Evolutionary conservation across 108 stramenopile genomes (phyloP).

Genomic region (Cyclotella cryptica): DNA sequence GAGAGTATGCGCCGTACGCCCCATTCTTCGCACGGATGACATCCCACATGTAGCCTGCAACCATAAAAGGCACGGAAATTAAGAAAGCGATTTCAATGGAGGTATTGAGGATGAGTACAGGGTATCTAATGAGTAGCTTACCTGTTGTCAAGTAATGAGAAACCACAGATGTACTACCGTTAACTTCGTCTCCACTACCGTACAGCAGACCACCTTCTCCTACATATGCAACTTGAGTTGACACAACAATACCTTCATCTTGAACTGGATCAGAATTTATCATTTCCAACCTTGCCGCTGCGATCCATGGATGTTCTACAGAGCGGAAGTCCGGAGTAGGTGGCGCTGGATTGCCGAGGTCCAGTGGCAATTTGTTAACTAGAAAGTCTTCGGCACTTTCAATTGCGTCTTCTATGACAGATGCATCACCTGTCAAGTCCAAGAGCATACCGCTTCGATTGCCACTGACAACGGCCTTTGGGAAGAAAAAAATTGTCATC

Average conservation of each 20-base stretch:
- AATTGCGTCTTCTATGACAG: constrained; percentile 54
- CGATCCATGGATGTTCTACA: constrained; percentile 71
- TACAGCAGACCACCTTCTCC: constrained; percentile 87
- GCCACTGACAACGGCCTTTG: constrained; percentile 59
- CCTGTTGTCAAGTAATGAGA: constrained; percentile 74
- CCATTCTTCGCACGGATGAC: constrained; percentile 85
- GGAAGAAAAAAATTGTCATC: not conserved
- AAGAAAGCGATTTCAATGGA: not conserved
- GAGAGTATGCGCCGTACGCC: constrained; percentile 87
- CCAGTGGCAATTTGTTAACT: constrained; percentile 50
- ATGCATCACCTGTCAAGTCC: constrained; percentile 85
- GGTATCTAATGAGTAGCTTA: not conserved
- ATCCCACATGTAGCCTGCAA: constrained; percentile 79
- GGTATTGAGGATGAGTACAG: not conserved
- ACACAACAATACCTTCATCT: constrained; percentile 80
- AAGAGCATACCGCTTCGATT: constrained; percentile 77
- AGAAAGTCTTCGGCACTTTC: constrained; percentile 61
- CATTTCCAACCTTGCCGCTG: constrained; percentile 61
- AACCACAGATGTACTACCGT: constrained; percentile 71
- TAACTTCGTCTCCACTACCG: constrained; percentile 67
- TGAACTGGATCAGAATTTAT: constrained; percentile 32
- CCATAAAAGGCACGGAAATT: not conserved
- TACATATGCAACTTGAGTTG: constrained; percentile 88
- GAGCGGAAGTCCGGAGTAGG: constrained; percentile 62
- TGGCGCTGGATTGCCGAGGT: constrained; percentile 40